Conservation (phyloP, 306 rosid species). For the Vachellia collinsii region DNA sequence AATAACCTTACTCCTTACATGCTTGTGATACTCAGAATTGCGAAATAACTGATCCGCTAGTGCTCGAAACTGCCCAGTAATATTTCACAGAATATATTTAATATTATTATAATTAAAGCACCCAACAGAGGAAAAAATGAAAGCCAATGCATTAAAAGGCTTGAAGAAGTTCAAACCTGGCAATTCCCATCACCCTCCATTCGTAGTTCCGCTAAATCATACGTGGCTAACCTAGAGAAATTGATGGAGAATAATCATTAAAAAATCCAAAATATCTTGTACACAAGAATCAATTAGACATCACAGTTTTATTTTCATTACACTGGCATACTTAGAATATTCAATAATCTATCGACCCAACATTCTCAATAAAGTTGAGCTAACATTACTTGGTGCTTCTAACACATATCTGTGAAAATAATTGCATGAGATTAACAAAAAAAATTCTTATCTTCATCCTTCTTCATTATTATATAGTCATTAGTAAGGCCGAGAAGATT, state of each 20-base stretch:
- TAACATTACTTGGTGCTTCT: constrained; percentile 20
- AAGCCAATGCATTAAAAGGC: constrained; percentile 25
- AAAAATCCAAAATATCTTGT: constrained; percentile 28
- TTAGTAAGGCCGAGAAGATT: constrained; percentile 1
- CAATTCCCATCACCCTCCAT: constrained; percentile 99
- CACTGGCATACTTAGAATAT: constrained; percentile 1
- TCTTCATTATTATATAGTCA: not conserved
- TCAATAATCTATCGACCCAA: not conserved
- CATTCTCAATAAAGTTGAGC: constrained; percentile 17
- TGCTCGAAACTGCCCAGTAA: constrained; percentile 86
- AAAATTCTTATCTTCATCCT: constrained; percentile 9
- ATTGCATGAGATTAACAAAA: not conserved
- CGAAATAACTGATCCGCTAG: constrained; percentile 92
- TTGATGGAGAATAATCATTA: constrained; percentile 25
- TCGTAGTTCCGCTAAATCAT: constrained; percentile 84
- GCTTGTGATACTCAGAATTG: constrained; percentile 86
- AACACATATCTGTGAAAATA: not conserved
- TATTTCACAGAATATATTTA: constrained; percentile 34
- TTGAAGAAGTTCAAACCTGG: constrained; percentile 60
- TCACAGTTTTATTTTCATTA: constrained; percentile 14
- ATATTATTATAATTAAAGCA: constrained; percentile 19
- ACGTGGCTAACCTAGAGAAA: constrained; percentile 72
- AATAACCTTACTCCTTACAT: constrained; percentile 85
- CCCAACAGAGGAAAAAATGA: constrained; percentile 5
- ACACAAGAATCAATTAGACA: not conserved